Base-by-base conservation (phyloP, 1,139 yeast species). In the Kodamaea derodonti region DNA sequence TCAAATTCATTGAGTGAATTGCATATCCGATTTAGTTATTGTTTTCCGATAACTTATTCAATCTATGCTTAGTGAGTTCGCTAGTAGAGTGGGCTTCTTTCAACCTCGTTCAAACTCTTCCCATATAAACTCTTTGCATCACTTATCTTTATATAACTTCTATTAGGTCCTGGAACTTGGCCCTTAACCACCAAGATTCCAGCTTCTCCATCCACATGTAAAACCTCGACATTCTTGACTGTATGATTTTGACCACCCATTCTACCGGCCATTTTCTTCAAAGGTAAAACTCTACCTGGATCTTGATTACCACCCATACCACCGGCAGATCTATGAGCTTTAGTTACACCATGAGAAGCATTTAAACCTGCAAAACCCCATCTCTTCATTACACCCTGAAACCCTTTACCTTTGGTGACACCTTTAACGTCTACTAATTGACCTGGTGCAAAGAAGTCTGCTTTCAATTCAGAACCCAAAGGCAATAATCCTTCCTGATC, bases 301-400 rank as follows among this genome's bases (percentile, higher is more conserved):
- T 84, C 84, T 56, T 90, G 92, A 57, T 86, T 84, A 63, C 85
- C 84, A 73, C 99, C 99, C 56, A 84, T 88, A 29, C 97, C 90
- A 74, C 99, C 99, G 49, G 95, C 95, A 36, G 90, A 82, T 73
- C 99, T 83, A 60, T 92, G 97, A 24, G 95, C 84, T 39, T 76
- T 70, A 23, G 98, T 87, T 29, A 86, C 92, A 84, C 99, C 99
- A 61, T 92, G 99, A 1, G 97, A 73, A 5, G 97, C 97, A 33
- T 78, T 76, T 59, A 86, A 78, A 70, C 98, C 98, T 35, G 69
- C 69, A 65, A 92, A 92, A n/a, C 87, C 85, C 70, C 84, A 84
- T 65, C 96, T 80, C 60, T 92, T 92, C 96, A 92, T 92, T 14
- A 92, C 98, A 78, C 99, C 99, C 14, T 92, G 88, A 59, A 87